Evolutionary conservation across 805 yeast genomes (phyloP), one percentile per base, ranked within the genome.

Genomic region (Lipomyces kockii): DNA sequence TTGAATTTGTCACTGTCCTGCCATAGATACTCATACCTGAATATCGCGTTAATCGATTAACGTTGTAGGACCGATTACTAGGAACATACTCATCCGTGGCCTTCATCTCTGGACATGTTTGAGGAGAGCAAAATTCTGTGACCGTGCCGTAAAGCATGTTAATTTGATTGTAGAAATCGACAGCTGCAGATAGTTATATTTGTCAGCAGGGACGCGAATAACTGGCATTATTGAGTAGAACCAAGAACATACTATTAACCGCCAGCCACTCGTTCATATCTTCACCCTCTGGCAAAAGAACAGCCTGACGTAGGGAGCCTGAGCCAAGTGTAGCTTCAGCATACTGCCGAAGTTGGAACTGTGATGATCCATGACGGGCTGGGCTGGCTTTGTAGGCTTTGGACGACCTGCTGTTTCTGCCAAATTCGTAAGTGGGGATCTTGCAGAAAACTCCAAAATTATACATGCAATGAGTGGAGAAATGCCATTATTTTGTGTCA

Each of bases 311-410:
- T 71, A 95, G 82, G 39, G 94, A 88, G 46, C 94, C 97, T 0
- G 97, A 89, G 0, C 99, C 99, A 61, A 95, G 82, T 0, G 99
- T 94, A 56, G 96, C 92, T 77, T 94, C 98, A 0, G 97, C 99
- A 74, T 92, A 92, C 75, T 83, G 87, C 68, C 97, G 85, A 65
- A 95, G 79, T 51, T 75, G 78, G 62, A 75, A 77, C n/a, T 77
- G 74, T 43, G 78, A 78, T 32, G 73, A 72, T 11, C 74, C 76
- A 7, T 75, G 72, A 27, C 72, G 71, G n/a, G 78, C 72, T 34
- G 73, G 69, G 43, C 72, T 73, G 14, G 80, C 74, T 65, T 77
- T 74, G 74, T 80, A 78, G 12, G 80, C 34, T 34, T 66, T 66
- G 27, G 64, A 29, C 53, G 66, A 55, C 43, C 66, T 55, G 52